Conservation (phyloP, 371 early-diverging fungal genomes). For the Saksenaea oblongispora region DNA sequence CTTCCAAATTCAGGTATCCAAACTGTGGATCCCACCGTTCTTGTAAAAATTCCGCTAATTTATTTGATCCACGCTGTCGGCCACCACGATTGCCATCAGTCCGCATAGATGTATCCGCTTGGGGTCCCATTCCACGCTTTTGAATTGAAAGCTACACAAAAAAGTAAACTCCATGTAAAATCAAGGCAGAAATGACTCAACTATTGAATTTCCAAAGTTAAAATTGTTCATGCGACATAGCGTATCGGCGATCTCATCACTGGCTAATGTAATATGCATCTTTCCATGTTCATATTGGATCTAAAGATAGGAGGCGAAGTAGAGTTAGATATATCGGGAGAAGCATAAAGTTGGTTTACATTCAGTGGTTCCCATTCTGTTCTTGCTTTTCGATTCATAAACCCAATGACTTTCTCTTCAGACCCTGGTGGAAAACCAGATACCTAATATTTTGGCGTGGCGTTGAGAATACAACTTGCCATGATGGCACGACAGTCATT, state of each 20-base stretch:
- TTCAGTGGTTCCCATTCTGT: slow-evolving; percentile 35
- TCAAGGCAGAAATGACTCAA: slow-evolving; percentile 8
- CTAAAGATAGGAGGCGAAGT: slow-evolving; percentile 1
- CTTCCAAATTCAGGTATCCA: slow-evolving; percentile 55
- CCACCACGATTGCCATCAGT: background rate
- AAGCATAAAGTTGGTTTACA: slow-evolving; percentile 18
- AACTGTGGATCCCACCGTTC: slow-evolving; percentile 49
- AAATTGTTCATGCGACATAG: slow-evolving; percentile 32
- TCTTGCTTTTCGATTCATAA: slow-evolving; percentile 39
- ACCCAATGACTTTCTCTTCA: slow-evolving; percentile 36
- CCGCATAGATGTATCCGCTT: background rate
- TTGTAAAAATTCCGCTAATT: slow-evolving; percentile 38
- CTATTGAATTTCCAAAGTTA: slow-evolving; percentile 19
- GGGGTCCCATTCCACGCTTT: background rate
- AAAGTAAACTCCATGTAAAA: background rate
- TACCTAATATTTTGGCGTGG: slow-evolving; percentile 18
- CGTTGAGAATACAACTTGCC: background rate
- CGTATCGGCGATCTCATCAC: slow-evolving; percentile 18
- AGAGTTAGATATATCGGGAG: background rate
- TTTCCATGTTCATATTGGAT: slow-evolving; percentile 14
- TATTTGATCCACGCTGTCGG: slow-evolving; percentile 13
- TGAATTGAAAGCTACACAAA: slow-evolving; percentile 13
- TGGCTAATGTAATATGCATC: slow-evolving; percentile 28
- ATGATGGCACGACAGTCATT: background rate
- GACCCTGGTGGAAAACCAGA: slow-evolving; percentile 33